These are phyloP conservation scores for Neurospora sp. DNA, from an alignment of 495 filamentous ascomycete genomes.

Conservation along the genomic window DNA sequence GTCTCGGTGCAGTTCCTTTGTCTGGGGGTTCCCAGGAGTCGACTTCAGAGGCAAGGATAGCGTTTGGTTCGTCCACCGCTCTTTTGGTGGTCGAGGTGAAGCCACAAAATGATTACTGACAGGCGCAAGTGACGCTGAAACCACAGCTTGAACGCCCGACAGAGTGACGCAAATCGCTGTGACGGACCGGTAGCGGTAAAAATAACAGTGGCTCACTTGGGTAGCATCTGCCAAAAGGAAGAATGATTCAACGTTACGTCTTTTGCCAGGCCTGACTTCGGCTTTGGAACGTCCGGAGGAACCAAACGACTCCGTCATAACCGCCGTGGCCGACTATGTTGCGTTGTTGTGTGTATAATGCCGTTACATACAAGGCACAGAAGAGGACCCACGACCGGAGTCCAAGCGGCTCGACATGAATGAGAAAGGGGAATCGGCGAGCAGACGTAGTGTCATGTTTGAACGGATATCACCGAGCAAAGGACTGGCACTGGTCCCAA, in stretches of 20 bases:
- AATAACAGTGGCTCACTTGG: background rate
- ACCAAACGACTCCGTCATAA: conserved; percentile 1
- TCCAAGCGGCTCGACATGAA: background rate
- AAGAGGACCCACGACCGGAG: background rate
- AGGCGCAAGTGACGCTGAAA: conserved; percentile 1
- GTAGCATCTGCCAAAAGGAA: background rate
- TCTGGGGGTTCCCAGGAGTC: conserved; percentile 32
- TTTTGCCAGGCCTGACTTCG: conserved; percentile 3
- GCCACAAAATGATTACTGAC: conserved; percentile 35
- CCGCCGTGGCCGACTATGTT: background rate
- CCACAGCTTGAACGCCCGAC: conserved; percentile 4
- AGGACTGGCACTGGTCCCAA: conserved; percentile 20
- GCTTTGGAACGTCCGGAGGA: background rate
- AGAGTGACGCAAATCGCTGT: background rate
- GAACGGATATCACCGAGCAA: conserved; percentile 1
- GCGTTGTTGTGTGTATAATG: background rate
- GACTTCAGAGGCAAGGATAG: conserved; percentile 27
- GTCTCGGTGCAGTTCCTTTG: conserved; percentile 39
- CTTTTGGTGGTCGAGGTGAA: conserved; percentile 31
- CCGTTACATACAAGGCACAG: background rate
- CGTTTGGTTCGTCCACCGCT: conserved; percentile 38
- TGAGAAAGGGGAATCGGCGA: background rate
- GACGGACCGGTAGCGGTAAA: background rate
- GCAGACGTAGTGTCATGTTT: background rate
- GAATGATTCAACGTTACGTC: conserved; percentile 1